Conservation (phyloP, 208 protist species). For the Crithidia acanthocephali region DNA sequence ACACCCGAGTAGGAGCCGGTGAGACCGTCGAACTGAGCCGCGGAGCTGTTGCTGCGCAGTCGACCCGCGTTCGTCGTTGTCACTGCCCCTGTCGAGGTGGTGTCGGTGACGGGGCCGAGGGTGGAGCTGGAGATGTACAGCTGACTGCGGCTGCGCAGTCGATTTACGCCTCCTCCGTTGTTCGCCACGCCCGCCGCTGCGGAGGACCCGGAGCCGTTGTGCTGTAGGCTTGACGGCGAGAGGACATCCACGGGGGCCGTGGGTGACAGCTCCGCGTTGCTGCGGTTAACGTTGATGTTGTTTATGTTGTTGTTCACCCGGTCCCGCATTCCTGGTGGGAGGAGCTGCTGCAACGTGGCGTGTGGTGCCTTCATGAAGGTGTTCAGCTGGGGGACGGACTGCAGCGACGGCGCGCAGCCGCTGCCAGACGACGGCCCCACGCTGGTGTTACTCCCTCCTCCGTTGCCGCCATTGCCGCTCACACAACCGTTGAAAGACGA, state of each 20-base stretch:
- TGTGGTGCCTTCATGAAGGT: constrained; percentile 18
- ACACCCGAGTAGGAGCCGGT: constrained; percentile 14
- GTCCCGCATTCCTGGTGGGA: constrained; percentile 26
- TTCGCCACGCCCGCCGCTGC: not conserved
- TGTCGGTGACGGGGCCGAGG: not conserved
- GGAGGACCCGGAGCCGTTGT: no score
- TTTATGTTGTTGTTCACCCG: not conserved
- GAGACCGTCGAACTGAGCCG: constrained; percentile 3
- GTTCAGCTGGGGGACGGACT: constrained; percentile 10
- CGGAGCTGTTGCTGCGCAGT: constrained; percentile 17
- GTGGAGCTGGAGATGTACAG: constrained; percentile 13
- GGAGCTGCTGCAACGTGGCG: constrained; percentile 12
- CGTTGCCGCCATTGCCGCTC: constrained; percentile 3
- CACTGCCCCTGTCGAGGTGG: not conserved
- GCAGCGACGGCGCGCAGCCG: not conserved
- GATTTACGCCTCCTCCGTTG: not conserved
- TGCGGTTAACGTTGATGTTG: not conserved
- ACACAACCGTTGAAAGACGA: constrained; percentile 7
- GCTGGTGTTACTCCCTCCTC: constrained; percentile 8
- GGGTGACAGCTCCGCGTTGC: not conserved
- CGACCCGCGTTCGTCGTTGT: not conserved
- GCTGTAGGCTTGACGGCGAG: not conserved
- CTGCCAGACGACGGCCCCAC: constrained; percentile 14
- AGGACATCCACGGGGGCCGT: not conserved
- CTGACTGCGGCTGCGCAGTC: constrained; percentile 15